Base-by-base conservation (phyloP, 441 rosid genomes). In the Erodium trifolium region DNA sequence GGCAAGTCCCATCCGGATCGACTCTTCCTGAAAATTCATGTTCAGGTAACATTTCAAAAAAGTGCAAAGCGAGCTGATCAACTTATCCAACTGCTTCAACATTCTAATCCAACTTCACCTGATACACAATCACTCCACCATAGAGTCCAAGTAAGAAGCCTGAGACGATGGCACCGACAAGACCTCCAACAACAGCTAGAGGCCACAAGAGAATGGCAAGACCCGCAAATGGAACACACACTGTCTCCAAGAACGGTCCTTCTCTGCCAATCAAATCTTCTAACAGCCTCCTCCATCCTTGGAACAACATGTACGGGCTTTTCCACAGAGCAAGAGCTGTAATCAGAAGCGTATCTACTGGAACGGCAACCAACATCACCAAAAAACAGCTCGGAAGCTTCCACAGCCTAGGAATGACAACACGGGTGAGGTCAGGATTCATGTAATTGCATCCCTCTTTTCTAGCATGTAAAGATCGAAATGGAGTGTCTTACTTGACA, bases 181-280 rank as follows among this genome's bases (percentile, higher is more conserved):
- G 81, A 11, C 91, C 86, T 68, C 92, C 94, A 0, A 82, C 68
- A 60, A 90, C 96, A 68, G 90, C 97, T 70, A 93, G 70, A 68
- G 96, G 98, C 98, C 98, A 90, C 16, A 89, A 74, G 43, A 89
- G 66, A 67, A 93, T 87, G 37, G 96, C 89, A 64, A 93, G 82
- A 76, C 89, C 92, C 5, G 98, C 97, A 81, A 93, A 90, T 17
- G 97, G 97, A 76, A 90, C 94, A 76, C 98, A 93, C 0, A 85
- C 88, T 0, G 86, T 86, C 82, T 92, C 96, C 83, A 89, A 73
- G 78, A 93, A 93, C 0, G 96, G 96, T 37, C 98, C 97, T 72
- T 93, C 94, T 76, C 97, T 76, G 18, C 98, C 97, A 39, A 90
- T 83, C 81, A 90, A 81, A 74, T 93, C 97, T 79, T 93, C 96